Evolutionary conservation across 2,329 filamentous ascomycete species (phyloP).

Genomic region (Aspergillus aculeatus): DNA sequence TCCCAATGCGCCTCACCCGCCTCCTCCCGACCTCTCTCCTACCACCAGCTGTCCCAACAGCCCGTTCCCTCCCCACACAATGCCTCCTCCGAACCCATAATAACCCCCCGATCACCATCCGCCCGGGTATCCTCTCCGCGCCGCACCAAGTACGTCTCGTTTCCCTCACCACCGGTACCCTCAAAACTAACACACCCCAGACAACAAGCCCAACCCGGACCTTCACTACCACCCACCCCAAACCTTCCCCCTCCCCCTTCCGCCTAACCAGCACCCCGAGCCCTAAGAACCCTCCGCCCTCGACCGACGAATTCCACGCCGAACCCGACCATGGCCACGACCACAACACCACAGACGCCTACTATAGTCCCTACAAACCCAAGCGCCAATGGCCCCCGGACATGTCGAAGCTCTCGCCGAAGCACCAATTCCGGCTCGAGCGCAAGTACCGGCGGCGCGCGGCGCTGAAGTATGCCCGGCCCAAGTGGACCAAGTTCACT

Average conservation of each 20-base stretch:
- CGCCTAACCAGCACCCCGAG: not conserved
- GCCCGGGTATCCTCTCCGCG: not conserved
- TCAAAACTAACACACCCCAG: not conserved
- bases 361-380: slow-evolving; percentile 58
- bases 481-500: slow-evolving; percentile 57
- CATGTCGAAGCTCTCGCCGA: slow-evolving; percentile 60
- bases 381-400: slow-evolving; percentile 66
- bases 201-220: not conserved
- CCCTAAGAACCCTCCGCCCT: not conserved
- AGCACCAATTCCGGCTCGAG: slow-evolving; percentile 67
- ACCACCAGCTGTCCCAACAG: not conserved
- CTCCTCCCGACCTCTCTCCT: not conserved
- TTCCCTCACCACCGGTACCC: no score
- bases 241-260: not conserved
- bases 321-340: no score
- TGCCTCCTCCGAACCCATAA: not conserved
- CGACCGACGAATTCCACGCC: not conserved
- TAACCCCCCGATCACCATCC: not conserved
- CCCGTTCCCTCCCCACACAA: not conserved
- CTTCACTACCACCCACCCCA: not conserved
- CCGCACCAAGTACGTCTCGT: not conserved
- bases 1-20: not conserved
- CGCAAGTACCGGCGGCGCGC: slow-evolving; percentile 62
- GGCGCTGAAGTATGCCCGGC: slow-evolving; percentile 60
- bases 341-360: slow-evolving; percentile 8